Evolutionary conservation across 2,329 filamentous ascomycete species (phyloP), one percentile per base, ranked within the genome.

Genomic region (Metarhizium robertsii): DNA sequence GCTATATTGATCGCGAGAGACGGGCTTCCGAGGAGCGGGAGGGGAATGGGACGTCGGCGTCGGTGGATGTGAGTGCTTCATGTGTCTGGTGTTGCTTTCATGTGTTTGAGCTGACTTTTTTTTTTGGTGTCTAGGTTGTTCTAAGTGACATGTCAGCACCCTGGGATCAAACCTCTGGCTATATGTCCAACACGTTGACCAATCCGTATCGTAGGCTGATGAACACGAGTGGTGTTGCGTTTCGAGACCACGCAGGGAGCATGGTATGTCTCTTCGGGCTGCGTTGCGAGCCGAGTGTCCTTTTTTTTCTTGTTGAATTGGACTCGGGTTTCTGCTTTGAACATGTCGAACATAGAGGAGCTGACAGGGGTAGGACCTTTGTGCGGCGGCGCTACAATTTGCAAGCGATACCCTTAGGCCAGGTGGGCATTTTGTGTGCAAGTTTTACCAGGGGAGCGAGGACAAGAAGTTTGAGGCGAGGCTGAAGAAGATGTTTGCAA

Each of bases 101-200:
- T 10, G 18, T 8, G n/a, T 6, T 1, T 25, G 4, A 25, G 25
- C 45, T 48, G 45, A 30, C 45, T 43, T 14, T 32, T 20, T 32
- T 53, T 16, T n/a, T n/a, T n/a, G n/a, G n/a, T n/a, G n/a, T n/a
- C n/a, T n/a, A 84, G 80, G 83, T 99, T 67, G 90, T 99, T 69
- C 77, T 99, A 69, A 96, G 90, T 84, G 94, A 99, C 81, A 99
- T 99, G 94, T 99, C 86, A 83, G 92, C 80, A 80, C 92, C 94
- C 87, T 96, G 91, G 91, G 79, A 84, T 65, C 88, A 89, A 76
- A 88, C 82, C 53, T 79, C 79, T 66, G 87, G 86, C 67, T 91
- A 88, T 76, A 86, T 83, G 76, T 86, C 88, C 77, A 90, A 84
- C 76, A 95, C 86, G 78, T 81, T 96, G 83, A 95, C 86, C 92